Percentiles rank a stretch among this genome's conserved stretches.
These are phyloP conservation scores for Botryotinia narcissicola DNA, from an alignment of 2,329 filamentous ascomycete species.

Conservation along the genomic window DNA sequence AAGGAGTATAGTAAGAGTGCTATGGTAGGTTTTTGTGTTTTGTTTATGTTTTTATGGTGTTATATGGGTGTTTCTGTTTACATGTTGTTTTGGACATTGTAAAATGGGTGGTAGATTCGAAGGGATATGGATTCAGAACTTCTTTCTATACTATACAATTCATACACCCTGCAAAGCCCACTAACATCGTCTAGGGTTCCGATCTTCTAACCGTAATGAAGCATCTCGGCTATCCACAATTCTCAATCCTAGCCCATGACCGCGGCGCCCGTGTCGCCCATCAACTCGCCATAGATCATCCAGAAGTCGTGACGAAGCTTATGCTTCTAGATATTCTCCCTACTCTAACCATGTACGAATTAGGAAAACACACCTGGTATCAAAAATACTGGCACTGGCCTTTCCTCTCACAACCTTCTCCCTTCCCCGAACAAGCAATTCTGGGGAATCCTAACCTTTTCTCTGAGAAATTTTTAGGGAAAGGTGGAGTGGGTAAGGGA, in stretches of 20 bases:
- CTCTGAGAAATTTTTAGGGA: conserved; percentile 40
- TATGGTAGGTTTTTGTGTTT: conserved; percentile 42
- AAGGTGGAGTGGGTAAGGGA: conserved; percentile 26
- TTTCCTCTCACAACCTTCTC: conserved; percentile 52
- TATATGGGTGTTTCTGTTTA: not conserved
- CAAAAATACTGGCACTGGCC: conserved; percentile 59
- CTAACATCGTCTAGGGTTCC: conserved; percentile 17
- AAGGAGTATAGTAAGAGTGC: conserved; percentile 47
- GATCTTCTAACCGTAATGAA: conserved; percentile 50
- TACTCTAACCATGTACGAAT: conserved; percentile 52
- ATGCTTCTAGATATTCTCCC: conserved; percentile 55
- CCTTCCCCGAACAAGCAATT: conserved; percentile 51
- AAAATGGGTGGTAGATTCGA: not conserved
- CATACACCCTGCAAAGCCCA: not conserved
- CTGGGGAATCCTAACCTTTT: conserved; percentile 41
- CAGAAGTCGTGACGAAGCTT: conserved; percentile 35
- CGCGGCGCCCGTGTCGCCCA: conserved; percentile 56
- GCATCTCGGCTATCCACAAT: conserved; percentile 41
- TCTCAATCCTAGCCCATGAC: conserved; percentile 55
- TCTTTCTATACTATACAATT: not conserved
- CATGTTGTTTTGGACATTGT: not conserved
- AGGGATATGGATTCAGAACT: not conserved
- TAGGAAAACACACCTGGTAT: conserved; percentile 45
- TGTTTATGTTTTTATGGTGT: not conserved
- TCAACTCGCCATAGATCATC: conserved; percentile 50